Evolutionary conservation across 495 filamentous ascomycete species (phyloP), one percentile per base, ranked within the genome.

Genomic region (Tuber brumale): DNA sequence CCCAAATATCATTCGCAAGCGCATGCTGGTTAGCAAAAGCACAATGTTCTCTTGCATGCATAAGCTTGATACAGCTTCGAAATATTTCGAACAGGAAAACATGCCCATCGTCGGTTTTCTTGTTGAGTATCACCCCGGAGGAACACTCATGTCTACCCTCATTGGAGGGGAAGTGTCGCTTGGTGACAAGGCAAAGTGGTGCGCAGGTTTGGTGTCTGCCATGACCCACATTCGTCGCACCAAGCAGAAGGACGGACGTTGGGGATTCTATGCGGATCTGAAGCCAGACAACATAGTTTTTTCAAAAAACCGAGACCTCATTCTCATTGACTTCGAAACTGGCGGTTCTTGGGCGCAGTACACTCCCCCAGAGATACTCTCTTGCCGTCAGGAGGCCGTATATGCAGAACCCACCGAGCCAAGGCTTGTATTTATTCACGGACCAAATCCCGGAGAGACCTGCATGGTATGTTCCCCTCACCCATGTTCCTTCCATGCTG

Each of bases 271-370:
- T 19, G 79, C 77, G 1, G 61, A 73, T 27, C 73, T 80, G 0
- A 80, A 80, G 37, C 75, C 73, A 51, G 78, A 80, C 35, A 80
- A 80, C 31, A 76, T 80, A 46, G 57, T 80, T 23, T 69, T 80
- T 1, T 66, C 75, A 23, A 19, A 61, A 7, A 27, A 8, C 19
- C 51, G 70, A 4, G 46, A 80, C 10, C 51, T 80, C 12, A 45
- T 66, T 10, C 21, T 80, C 42, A 75, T 80, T 12, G 78, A 80
- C 73, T 80, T 80, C 66, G 78, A 79, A 8, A 35, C 14, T 10
- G 70, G 70, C 7, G 73, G 77, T 14, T 75, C 78, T 6, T 76
- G 78, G 78, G 42, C 75, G 3, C 77, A 80, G 48, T 80, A 80
- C 35, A 79, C 73, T 1, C 78, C 78, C 1, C 51, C 76, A 9